Evolutionary conservation across 2,329 filamentous ascomycete species (phyloP).

Genomic region (Cladophialophora chaetospira): DNA sequence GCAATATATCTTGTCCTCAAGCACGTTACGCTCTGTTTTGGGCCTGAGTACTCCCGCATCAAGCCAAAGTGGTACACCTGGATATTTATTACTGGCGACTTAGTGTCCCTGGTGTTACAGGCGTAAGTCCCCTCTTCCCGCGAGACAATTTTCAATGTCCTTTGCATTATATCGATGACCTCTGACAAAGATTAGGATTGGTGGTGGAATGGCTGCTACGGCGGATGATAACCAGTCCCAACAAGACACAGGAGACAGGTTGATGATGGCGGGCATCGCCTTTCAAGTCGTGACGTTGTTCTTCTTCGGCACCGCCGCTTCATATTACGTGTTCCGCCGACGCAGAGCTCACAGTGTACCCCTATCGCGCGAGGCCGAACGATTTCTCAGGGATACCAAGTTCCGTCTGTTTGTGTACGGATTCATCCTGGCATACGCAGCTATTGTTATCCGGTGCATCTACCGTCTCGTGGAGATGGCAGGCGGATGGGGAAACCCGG

Average conservation of each 20-base stretch:
- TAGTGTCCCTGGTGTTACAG: conserved; percentile 60
- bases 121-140: no score
- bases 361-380: conserved; percentile 15
- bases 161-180: no score
- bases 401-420: conserved; percentile 25
- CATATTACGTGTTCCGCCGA: conserved; percentile 24
- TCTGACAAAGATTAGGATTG: no score
- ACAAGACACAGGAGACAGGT: conserved; percentile 52
- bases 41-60: conserved; percentile 51
- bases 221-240: conserved; percentile 41
- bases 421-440: conserved; percentile 39
- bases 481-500: conserved; percentile 48
- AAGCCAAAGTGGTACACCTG: conserved; percentile 56
- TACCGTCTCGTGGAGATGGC: conserved; percentile 54
- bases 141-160: no score
- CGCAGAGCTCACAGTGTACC: conserved; percentile 23
- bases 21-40: conserved; percentile 59
- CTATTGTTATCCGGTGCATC: conserved; percentile 50
- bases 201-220: conserved; percentile 58
- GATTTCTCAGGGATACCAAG: conserved; percentile 12
- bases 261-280: conserved; percentile 61
- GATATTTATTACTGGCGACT: conserved; percentile 62
- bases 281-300: conserved; percentile 57
- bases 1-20: conserved; percentile 60
- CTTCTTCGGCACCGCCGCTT: conserved; percentile 35